Conservation (phyloP, 176 grass and related monocot species). For the Lolium perenne region DNA sequence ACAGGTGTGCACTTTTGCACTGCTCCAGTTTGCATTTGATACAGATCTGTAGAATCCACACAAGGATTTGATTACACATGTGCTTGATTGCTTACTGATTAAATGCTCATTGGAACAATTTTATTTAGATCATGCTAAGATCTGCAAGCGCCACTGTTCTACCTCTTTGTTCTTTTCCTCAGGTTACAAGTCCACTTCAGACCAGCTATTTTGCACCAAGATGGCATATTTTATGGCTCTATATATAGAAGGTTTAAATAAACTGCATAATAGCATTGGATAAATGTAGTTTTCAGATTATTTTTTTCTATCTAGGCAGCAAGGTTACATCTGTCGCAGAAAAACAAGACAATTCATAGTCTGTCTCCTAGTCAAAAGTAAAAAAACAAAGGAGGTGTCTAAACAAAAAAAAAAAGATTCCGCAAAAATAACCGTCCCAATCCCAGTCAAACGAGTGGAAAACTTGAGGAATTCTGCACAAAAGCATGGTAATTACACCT, state of each 20-base stretch:
- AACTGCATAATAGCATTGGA: slow-evolving; percentile 4
- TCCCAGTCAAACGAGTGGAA: slow-evolving; percentile 40
- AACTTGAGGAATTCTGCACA: slow-evolving; percentile 38
- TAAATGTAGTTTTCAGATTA: not conserved
- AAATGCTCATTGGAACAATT: slow-evolving; percentile 23
- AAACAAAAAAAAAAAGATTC: slow-evolving; percentile 44
- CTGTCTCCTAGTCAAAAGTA: slow-evolving; percentile 40
- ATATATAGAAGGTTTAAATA: slow-evolving; percentile 26
- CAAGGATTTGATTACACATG: slow-evolving; percentile 14
- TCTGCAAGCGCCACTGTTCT: not conserved
- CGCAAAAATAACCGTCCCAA: not conserved
- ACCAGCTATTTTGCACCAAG: slow-evolving; percentile 22
- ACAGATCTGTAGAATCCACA: slow-evolving; percentile 45
- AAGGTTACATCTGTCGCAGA: slow-evolving; percentile 43
- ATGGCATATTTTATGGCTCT: not conserved
- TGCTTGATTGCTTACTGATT: slow-evolving; percentile 25
- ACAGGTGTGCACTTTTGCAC: not conserved
- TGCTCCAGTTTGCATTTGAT: not conserved
- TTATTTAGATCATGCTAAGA: slow-evolving; percentile 40
- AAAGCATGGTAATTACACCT: not conserved
- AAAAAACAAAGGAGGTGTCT: slow-evolving; percentile 11
- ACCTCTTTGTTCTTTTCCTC: slow-evolving; percentile 12
- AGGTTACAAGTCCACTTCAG: slow-evolving; percentile 39
- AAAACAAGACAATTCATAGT: slow-evolving; percentile 52
- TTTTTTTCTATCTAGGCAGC: slow-evolving; percentile 7